A percentile compares a stretch with the other conserved stretches of the same genome.
These are phyloP conservation scores for Viridothelium virens DNA, from an alignment of 495 filamentous ascomycete genomes.

Conservation along the genomic window DNA sequence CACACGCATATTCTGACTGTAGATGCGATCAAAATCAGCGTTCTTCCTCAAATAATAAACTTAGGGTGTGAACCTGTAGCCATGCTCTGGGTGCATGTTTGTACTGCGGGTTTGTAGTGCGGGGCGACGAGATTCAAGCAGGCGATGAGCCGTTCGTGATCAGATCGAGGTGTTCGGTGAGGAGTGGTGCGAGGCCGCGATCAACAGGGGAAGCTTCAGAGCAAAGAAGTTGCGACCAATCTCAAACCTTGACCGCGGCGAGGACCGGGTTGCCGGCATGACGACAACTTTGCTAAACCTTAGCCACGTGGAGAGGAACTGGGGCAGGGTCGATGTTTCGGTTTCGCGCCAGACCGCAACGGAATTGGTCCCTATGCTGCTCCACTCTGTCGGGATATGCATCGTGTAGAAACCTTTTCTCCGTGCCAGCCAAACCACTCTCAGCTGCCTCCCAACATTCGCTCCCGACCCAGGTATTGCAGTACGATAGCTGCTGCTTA, in stretches of 20 bases:
- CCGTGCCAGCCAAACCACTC: not conserved
- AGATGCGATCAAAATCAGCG: not conserved
- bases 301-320: not conserved
- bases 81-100: slow-evolving; percentile 16
- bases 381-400: slow-evolving; percentile 6
- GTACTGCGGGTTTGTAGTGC: not conserved
- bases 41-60: too few relatives aligned
- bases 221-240: not conserved
- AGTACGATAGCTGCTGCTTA: not conserved
- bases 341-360: not conserved
- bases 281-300: not conserved
- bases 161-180: too few relatives aligned
- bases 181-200: not conserved
- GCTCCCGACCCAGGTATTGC: not conserved
- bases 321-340: too few relatives aligned
- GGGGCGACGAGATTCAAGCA: not conserved
- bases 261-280: not conserved
- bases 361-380: not conserved
- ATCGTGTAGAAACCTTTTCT: not conserved
- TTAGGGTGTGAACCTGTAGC: slow-evolving; percentile 23
- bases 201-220: slow-evolving; percentile 19
- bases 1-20: slow-evolving; percentile 90
- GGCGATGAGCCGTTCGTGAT: too few relatives aligned
- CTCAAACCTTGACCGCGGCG: not conserved
- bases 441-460: not conserved